Evolutionary conservation across 768 basidiomycete species (phyloP), one percentile per base, ranked within the genome.

Genomic region (Rhodotorula taiwanensis): DNA sequence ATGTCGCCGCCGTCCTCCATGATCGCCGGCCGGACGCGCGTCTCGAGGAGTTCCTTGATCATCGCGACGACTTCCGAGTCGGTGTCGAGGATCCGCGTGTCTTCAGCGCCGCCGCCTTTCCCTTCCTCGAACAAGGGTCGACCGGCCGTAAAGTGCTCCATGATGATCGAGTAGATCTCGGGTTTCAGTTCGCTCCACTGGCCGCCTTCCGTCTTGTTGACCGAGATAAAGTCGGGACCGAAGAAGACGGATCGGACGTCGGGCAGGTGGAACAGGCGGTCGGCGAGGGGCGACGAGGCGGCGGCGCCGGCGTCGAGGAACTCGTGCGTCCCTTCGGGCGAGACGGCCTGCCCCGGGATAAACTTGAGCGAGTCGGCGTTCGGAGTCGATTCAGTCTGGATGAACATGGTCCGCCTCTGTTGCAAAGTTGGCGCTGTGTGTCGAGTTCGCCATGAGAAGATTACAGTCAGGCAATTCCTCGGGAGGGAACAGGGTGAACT

Each of bases 1-100:
- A 99, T 92, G 75, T 98, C 95, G 4, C 95, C 95, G 0, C 95
- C 95, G 60, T 99, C 94, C 75, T 98, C 95, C 88, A 93, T 93
- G 64, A 99, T 98, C 8, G 92, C 89, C 9, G 95, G 95, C 58
- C 95, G 79, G 23, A 99, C 91, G 20, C 95, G 79, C 4, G 93
- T 98, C 74, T 97, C 94, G 53, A 99, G 79, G 43, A 98, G 75
- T 74, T 99, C 95, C 76, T 99, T 99, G 71, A 99, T 92, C 94
- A 98, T 99, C 13, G 90, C 95, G 5, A 99, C 90, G 5, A 90
- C 89, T 76, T 98, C 95, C 27, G 88, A 87, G 75, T 99, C 95
- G 5, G 86, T 88, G 70, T 97, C 94, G 30, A 98, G 78, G 67
- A 98, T 94, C 56, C 81, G 82, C 14, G 93, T 97, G 75, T 98